phyloP scores from a whole-genome alignment of 2,329 filamentous ascomycete species.

The Elsinoe ampelina region DNA sequence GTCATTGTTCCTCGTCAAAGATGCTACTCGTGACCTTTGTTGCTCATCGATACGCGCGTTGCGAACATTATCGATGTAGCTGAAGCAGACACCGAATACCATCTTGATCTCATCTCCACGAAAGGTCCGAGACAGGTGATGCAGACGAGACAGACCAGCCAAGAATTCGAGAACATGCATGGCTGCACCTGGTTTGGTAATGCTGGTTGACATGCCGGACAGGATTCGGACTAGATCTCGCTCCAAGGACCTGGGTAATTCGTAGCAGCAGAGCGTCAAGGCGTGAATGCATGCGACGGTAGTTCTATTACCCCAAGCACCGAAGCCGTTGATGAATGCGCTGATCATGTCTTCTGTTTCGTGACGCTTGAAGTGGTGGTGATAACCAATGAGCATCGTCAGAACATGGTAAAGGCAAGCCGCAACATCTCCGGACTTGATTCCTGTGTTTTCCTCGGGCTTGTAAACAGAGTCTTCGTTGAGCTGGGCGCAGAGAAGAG shows the following conservation, averaged over 20 bases:
- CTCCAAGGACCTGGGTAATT: slow-evolving; percentile 77
- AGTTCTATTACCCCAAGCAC: slow-evolving; percentile 45
- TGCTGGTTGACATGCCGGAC: slow-evolving; percentile 89
- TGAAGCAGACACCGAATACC: slow-evolving; percentile 90
- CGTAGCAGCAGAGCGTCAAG: slow-evolving; percentile 87
- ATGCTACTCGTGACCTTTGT: slow-evolving; percentile 10
- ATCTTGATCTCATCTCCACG: slow-evolving; percentile 85
- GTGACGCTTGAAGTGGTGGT: slow-evolving; percentile 69
- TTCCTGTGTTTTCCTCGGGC: slow-evolving; percentile 65
- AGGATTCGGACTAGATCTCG: slow-evolving; percentile 79
- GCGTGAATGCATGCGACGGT: slow-evolving; percentile 92
- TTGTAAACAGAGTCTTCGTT: slow-evolving; percentile 69
- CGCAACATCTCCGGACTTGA: slow-evolving; percentile 80
- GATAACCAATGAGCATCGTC: slow-evolving; percentile 83
- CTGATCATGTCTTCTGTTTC: slow-evolving; percentile 86
- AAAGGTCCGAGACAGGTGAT: slow-evolving; percentile 78
- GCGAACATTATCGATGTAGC: slow-evolving; percentile 81
- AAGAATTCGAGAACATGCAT: slow-evolving; percentile 95
- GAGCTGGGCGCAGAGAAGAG: slow-evolving; percentile 72
- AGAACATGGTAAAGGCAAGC: slow-evolving; percentile 81
- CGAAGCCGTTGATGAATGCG: slow-evolving; percentile 74
- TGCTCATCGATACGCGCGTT: slow-evolving; percentile 37
- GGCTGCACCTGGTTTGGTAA: slow-evolving; percentile 83
- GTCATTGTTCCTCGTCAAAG: slow-evolving; percentile 31
- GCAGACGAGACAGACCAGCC: slow-evolving; percentile 76